Base-by-base conservation (phyloP, 2,329 filamentous ascomycete genomes). In the Alternaria dauci region DNA sequence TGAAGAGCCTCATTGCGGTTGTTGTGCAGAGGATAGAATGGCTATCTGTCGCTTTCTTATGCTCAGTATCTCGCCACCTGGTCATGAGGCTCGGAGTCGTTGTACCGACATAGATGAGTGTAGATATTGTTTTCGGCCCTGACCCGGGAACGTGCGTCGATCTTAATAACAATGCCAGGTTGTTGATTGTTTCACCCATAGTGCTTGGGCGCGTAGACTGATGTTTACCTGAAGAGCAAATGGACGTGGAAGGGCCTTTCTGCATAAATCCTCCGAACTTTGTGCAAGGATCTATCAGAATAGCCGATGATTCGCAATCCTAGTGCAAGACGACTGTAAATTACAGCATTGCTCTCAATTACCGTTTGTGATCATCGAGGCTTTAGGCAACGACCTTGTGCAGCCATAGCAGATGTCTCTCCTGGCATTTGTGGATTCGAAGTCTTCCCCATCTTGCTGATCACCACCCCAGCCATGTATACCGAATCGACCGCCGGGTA, bases 321-420 rank as follows among this genome's bases (percentile, higher is more conserved):
- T 25, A 16, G 6, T 44, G 11, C 23, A 18, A 1, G 18, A 16
- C 0, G 6, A 18, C 4, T 20, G 32, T 1, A 30, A 14, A 7
- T 9, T 16, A 3, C 9, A 30, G 11, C 12, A 11, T 25, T 46
- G 18, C 14, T 4, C 28, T 67, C 58, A 67, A 38, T 28, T 16
- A 8, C 23, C 42, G 5, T 43, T 65, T 5, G 30, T 18, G 12
- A 23, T 25, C 18, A 48, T 18, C 2, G 50, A 18, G 7, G 48
- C 23, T 32, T 64, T 60, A 20, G 76, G 73, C 8, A 77, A 60
- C 25, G 89, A 89, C 73, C 90, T 85, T 71, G 87, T 87, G 75
- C 91, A 94, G 14, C 91, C 91, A 79, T 93, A 92, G 73, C 91
- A 94, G 43, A 93, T 75, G 60, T 50, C 58, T 20, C 47, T 76